A percentile compares a stretch with the other conserved stretches of the same genome.
Evolutionary conservation across 2,329 filamentous ascomycete genomes (phyloP).

Genomic region (Aureobasidium sp.): DNA sequence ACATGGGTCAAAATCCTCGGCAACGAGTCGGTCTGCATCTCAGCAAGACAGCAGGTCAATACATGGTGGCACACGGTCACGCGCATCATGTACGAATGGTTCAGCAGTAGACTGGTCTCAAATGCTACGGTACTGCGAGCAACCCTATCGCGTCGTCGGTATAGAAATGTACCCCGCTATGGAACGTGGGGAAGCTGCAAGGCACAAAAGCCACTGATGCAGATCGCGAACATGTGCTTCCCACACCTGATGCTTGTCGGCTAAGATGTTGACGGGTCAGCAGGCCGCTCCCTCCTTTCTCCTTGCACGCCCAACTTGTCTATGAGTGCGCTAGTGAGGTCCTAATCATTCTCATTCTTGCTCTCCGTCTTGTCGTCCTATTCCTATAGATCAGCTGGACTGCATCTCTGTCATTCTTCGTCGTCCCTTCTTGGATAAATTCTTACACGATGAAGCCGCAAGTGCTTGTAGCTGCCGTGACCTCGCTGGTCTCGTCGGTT

Average conservation of each 20-base stretch:
- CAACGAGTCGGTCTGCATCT: background rate
- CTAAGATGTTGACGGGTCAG: background rate
- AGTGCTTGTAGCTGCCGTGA: background rate
- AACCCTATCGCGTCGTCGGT: background rate
- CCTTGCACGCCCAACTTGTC: background rate
- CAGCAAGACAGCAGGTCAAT: background rate
- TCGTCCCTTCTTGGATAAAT: background rate
- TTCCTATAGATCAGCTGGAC: slow-evolving; percentile 1
- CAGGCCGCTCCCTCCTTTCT: background rate
- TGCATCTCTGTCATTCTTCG: background rate
- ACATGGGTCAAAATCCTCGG: background rate
- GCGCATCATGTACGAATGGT: background rate
- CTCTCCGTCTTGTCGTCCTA: background rate
- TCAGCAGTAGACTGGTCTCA: background rate
- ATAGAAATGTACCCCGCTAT: slow-evolving; percentile 1
- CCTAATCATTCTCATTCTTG: background rate
- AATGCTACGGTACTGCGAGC: background rate
- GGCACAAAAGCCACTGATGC: slow-evolving; percentile 9
- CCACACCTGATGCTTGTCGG: slow-evolving; percentile 2
- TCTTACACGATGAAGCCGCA: slow-evolving; percentile 20
- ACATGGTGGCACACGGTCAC: slow-evolving; percentile 11
- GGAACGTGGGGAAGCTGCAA: slow-evolving; percentile 12
- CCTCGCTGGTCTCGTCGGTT: slow-evolving; percentile 14
- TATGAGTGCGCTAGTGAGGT: slow-evolving; percentile 15
- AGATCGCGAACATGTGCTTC: slow-evolving; percentile 12